Percentiles rank a stretch among this genome's conserved stretches.
Evolutionary conservation across 2,329 filamentous ascomycete genomes (phyloP).

Genomic region (Talaromyces islandicus): DNA sequence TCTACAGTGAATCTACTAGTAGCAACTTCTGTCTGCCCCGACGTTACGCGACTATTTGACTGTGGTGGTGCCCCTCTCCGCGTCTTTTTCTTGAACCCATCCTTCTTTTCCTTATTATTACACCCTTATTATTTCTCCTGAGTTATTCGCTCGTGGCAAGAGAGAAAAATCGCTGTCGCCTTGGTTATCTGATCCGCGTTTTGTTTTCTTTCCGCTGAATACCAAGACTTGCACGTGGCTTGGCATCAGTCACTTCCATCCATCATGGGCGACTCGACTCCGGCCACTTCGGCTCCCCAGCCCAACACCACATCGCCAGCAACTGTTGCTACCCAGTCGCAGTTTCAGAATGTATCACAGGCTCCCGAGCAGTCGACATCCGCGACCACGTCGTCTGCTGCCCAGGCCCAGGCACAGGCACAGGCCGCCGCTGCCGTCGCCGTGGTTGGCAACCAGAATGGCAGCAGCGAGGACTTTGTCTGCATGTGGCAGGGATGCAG

Average conservation of each 20-base stretch:
- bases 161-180: background rate
- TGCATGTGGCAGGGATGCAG: slow-evolving; percentile 61
- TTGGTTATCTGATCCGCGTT: background rate
- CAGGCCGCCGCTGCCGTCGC: slow-evolving; percentile 34
- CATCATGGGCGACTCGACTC: slow-evolving; percentile 14
- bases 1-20: background rate
- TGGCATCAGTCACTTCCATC: slow-evolving; percentile 19
- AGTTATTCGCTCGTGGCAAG: background rate
- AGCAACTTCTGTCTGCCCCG: background rate
- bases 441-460: slow-evolving; percentile 26
- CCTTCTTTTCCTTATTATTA: slow-evolving; percentile 5
- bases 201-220: slow-evolving; percentile 10
- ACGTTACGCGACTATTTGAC: slow-evolving; percentile 12
- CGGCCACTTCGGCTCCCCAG: slow-evolving; percentile 10
- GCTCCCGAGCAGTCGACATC: slow-evolving; percentile 10
- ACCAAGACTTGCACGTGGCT: slow-evolving; percentile 20
- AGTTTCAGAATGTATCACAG: background rate
- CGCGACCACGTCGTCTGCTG: slow-evolving; percentile 9
- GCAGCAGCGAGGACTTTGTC: slow-evolving; percentile 32
- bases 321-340: slow-evolving; percentile 1
- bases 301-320: slow-evolving; percentile 4
- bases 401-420: slow-evolving; percentile 10
- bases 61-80: slow-evolving; percentile 11
- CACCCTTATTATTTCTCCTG: slow-evolving; percentile 1
- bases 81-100: background rate